phyloP scores from a whole-genome alignment of 257 asterid species.

The Buddleja alternifolia region DNA sequence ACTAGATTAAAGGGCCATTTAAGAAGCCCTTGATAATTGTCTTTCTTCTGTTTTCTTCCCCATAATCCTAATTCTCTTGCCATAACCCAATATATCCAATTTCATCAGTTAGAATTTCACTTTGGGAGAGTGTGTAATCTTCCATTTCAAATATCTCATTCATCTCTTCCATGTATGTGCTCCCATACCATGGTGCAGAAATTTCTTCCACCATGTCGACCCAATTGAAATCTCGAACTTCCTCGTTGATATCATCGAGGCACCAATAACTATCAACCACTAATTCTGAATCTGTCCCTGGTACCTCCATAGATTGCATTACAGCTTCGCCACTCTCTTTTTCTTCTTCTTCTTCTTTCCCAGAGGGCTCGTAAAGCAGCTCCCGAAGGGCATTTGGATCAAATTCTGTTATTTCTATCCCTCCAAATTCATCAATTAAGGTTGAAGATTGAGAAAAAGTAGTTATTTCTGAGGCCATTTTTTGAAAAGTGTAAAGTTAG shows the following conservation, averaged over 20 bases:
- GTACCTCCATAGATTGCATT: constrained; percentile 21
- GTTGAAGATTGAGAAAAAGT: constrained; percentile 30
- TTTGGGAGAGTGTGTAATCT: constrained; percentile 30
- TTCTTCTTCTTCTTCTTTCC: constrained; percentile 30
- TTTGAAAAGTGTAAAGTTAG: background rate
- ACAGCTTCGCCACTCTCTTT: background rate
- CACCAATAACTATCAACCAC: constrained; percentile 23
- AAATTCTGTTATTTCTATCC: constrained; percentile 38
- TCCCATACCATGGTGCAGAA: constrained; percentile 26
- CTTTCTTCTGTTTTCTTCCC: background rate
- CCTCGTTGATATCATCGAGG: constrained; percentile 10
- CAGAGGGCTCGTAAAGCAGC: constrained; percentile 42
- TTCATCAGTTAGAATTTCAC: constrained; percentile 37
- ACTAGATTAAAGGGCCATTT: background rate
- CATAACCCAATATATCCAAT: constrained; percentile 52
- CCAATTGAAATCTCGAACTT: constrained; percentile 31
- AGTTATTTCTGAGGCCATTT: constrained; percentile 42
- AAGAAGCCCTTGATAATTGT: background rate
- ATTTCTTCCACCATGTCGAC: constrained; percentile 34
- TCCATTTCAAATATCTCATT: constrained; percentile 33
- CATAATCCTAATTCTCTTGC: constrained; percentile 36
- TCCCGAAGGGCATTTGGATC: constrained; percentile 40
- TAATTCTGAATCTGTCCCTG: background rate
- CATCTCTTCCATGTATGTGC: constrained; percentile 36
- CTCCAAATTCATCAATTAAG: constrained; percentile 40